Percentiles rank a stretch among this genome's conserved stretches.
These are phyloP conservation scores for Cladosporium colombiae DNA, from an alignment of 2,329 filamentous ascomycete species.

Conservation along the genomic window DNA sequence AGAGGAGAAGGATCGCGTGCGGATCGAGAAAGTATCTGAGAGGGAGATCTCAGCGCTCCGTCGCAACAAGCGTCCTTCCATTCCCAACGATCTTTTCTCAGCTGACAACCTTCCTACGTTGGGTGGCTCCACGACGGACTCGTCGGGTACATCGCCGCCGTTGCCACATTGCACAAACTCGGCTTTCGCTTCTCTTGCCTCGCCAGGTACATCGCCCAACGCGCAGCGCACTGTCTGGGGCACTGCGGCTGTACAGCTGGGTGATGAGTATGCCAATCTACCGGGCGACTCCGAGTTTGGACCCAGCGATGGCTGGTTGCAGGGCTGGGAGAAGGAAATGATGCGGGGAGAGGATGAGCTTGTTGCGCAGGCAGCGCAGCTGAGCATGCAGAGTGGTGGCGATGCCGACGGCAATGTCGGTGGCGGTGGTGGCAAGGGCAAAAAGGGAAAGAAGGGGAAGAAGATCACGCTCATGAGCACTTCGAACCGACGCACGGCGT, in stretches of 20 bases:
- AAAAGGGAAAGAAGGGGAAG: constrained; percentile 58
- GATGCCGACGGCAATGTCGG: constrained; percentile 23
- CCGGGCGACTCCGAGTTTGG: constrained; percentile 41
- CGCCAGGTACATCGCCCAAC: constrained; percentile 78
- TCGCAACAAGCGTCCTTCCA: constrained; percentile 56
- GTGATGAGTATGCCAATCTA: constrained; percentile 53
- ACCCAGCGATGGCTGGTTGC: constrained; percentile 79
- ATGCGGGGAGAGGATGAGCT: constrained; percentile 60
- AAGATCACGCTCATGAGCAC: constrained; percentile 71
- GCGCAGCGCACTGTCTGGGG: constrained; percentile 86
- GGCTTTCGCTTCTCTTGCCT: constrained; percentile 69
- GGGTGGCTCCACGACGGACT: constrained; percentile 35
- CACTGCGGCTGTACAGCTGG: constrained; percentile 66
- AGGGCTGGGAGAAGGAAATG: constrained; percentile 78
- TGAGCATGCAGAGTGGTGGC: constrained; percentile 28
- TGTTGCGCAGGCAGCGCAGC: constrained; percentile 51
- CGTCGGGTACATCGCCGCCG: constrained; percentile 41
- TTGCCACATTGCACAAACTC: constrained; percentile 58
- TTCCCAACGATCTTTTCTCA: constrained; percentile 45
- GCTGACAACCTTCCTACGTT: constrained; percentile 30
- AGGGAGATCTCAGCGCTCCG: constrained; percentile 68
- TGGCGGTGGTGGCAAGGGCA: constrained; percentile 25
- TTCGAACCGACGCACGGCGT: constrained; percentile 38
- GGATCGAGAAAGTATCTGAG: constrained; percentile 78
- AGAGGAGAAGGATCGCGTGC: constrained; percentile 80